Evolutionary conservation across 2,329 filamentous ascomycete species (phyloP), one percentile per base, ranked within the genome.

Genomic region (Camptophora hylomeconis): DNA sequence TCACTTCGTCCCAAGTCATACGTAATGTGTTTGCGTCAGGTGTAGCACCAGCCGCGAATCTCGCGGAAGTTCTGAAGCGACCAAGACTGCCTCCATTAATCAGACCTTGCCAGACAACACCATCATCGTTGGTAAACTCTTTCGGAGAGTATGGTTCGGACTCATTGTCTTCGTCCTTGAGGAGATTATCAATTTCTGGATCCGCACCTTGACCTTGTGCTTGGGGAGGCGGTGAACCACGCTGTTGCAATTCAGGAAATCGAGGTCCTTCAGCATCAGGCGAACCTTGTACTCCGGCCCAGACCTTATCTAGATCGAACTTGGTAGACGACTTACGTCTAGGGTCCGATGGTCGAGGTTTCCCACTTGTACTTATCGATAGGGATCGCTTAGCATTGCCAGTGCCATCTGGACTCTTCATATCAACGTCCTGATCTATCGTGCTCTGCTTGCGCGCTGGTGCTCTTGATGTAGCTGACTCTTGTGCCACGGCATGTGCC

Each of bases 221-320:
- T 5, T 27, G 18, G 18, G 28, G 9, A 7, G 60, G 38, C 52
- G 57, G 33, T 57, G 47, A 57, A 25, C 51, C 52, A 28, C 50
- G 57, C 54, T 26, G 63, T 53, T 33, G 54, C 51, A 28, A 67
- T 61, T 40, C 65, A 45, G 56, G 52, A 20, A 50, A 51, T 19
- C 56, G 49, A 24, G 55, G 50, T 16, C 47, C 44, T 15, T 56
- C 46, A 10, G 53, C 45, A 36, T 50, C 58, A 31, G 54, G 63
- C 51, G 58, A 60, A 34, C 49, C 56, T 44, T 50, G 53, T 28
- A 92, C 81, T 40, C 76, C 80, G 4, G 75, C 79, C 52, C 86
- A 89, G 15, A 93, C 82, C 37, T 80, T 80, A 45, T 81, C 76
- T 48, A 93, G 81, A 47, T 92, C 80, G 45, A 92, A 92, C 45